phyloP scores from a whole-genome alignment of 352 stramenopile genomes.

The Phytophthora foliorum region DNA sequence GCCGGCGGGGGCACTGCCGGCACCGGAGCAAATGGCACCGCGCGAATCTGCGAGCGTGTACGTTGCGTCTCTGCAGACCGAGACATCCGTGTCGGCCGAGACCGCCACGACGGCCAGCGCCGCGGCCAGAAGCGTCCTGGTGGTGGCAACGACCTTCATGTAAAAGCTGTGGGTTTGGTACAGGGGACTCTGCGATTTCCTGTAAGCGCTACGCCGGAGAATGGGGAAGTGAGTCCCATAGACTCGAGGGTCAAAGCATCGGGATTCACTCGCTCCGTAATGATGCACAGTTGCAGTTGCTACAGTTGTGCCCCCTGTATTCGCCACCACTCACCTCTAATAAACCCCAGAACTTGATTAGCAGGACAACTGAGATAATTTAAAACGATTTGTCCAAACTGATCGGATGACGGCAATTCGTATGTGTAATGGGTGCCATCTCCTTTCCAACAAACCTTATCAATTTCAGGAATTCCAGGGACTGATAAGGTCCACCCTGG shows the following conservation, averaged over 20 bases:
- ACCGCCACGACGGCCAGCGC: conserved; percentile 27
- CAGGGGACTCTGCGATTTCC: conserved; percentile 25
- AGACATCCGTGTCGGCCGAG: conserved; percentile 41
- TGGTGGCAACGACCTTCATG: conserved; percentile 31
- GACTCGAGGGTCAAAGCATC: conserved; percentile 20
- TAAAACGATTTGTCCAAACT: no score
- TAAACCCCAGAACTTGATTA: no score
- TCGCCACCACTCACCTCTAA: no score
- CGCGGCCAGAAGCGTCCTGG: conserved; percentile 31
- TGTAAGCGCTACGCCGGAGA: conserved; percentile 27
- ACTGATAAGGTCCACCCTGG: no score
- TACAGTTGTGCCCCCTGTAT: no score
- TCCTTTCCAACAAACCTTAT: no score
- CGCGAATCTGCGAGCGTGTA: conserved; percentile 50
- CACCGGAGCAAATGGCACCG: conserved; percentile 62
- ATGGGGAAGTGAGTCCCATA: conserved; percentile 42
- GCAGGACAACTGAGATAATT: no score
- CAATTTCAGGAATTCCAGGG: no score
- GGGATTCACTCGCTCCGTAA: conserved; percentile 15
- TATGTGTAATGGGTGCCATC: no score
- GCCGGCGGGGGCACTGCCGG: conserved; percentile 44
- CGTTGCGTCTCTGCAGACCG: conserved; percentile 55
- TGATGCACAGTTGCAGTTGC: conserved; percentile 31
- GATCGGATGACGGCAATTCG: no score
- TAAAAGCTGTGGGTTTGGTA: conserved; percentile 11